Base-by-base conservation (phyloP, 495 filamentous ascomycete species). In the Cairneyella variabilis region DNA sequence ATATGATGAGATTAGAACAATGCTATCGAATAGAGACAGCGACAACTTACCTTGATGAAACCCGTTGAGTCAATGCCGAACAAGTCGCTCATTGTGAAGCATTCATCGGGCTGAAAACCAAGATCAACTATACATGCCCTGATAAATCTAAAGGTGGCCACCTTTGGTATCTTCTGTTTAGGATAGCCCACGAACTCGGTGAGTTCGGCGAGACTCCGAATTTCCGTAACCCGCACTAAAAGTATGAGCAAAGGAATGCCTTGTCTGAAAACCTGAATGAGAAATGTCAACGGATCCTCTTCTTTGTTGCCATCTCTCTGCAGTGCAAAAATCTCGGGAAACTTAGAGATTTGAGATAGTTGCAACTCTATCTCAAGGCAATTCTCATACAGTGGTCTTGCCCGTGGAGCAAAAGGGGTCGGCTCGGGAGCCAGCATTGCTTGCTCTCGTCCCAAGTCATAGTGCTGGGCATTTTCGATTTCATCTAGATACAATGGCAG, bases 261-360 rank as follows among this genome's bases (percentile, higher is more conserved):
- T n/a, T 5, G 44, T 20, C 44, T 47, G 27, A 47, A 47, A 18
- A 30, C 2, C 20, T 7, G 25, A 1, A 47, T 47, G 8, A 47
- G 44, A 47, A 47, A 32, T 23, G 26, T 32, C 6, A 47, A 16
- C 32, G 44, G 25, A 34, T 47, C 44, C 27, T 47, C 44, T 17
- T 32, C 23, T 28, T 27, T 16, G 18, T 16, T 27, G 9, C n/a
- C 27, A 23, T 30, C 25, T 17, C n/a, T 34, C 20, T 1, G 1
- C 22, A 11, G n/a, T 1, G 5, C 14, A 28, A 34, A 30, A 3
- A 32, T 32, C 20, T 30, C 25, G 3, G 25, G 27, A 47, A 47
- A 28, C 20, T 27, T 27, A 47, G 44, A 17, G 23, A 47, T 34
- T 47, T 47, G 25, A 47, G 44, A n/a, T 32, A 47, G 25, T 2